Base-by-base conservation (phyloP, 2,329 filamentous ascomycete species). In the Sodiomyces alkalinus region DNA sequence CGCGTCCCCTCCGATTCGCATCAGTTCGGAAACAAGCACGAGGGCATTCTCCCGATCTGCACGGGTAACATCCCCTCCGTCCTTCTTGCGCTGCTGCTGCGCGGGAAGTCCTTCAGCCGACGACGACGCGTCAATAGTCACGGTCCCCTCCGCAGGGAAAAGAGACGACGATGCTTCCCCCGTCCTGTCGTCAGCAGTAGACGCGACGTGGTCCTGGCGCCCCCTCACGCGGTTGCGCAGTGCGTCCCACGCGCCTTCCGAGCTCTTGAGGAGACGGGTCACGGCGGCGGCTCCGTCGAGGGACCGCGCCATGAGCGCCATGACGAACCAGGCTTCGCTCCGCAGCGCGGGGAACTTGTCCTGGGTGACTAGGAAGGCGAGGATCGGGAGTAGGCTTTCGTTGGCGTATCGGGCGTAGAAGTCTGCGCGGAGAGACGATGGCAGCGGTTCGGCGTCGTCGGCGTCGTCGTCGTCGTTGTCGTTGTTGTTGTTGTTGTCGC, bases 1-100 rank as follows among this genome's bases (percentile, higher is more conserved):
- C 6, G 54, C 49, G 1, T 49, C 44, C 0, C 54, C 49, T 12
- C 54, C 51, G 24, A 53, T 55, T 40, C 56, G 58, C 22, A 72
- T 39, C 29, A 77, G 40, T 45, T 74, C 64, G 2, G 60, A 60
- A 4, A 72, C 56, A 32, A 77, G 45, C 1, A 76, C 65, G 14
- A 77, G 47, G 0, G 60, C 68, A 35, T 77, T 77, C 44, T 75
- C 70, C 7, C 68, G 56, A 39, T 76, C 70, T 5, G 68, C 53
- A 33, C 56, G 56, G 2, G 51, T 49, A 52, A 65, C 63, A 23
- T 53, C 54, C 1, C 55, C 58, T 22, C 52, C 45, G 30, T 58
- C 52, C 15, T 48, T 49, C 1, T 55, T 48, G 27, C 65, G 56
- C 4, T 54, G 52, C 33, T 61, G 62, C 39, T 60, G 62, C 27